Conservation (phyloP, 192 early-diverging fungal species). For the Coemansia sp. region DNA sequence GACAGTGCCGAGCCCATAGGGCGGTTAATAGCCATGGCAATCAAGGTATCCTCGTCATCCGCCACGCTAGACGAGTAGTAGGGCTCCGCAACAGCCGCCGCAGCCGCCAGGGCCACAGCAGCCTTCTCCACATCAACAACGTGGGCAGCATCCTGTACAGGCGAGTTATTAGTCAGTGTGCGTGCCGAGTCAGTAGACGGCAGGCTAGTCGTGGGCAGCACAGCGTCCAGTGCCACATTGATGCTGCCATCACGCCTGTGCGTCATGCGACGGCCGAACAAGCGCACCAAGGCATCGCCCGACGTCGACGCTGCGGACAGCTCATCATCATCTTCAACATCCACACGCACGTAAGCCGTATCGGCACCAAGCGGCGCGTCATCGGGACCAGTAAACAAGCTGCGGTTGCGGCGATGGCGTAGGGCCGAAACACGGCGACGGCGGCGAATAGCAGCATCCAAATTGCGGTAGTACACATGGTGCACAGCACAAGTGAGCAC, state of each 20-base stretch:
- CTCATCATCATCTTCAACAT: not conserved
- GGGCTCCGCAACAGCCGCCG: not conserved
- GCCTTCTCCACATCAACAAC: constrained; percentile 13
- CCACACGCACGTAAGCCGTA: not conserved
- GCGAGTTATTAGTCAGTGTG: constrained; percentile 15
- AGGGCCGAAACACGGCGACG: not conserved
- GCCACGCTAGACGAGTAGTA: not conserved
- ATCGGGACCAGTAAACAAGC: not conserved
- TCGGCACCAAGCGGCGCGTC: not conserved
- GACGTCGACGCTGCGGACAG: not conserved
- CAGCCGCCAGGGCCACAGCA: not conserved
- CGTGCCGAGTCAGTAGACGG: not conserved
- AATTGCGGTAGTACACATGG: constrained; percentile 53
- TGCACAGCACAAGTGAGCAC: constrained; percentile 57
- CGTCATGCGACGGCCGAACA: constrained; percentile 3
- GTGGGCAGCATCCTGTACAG: constrained; percentile 6
- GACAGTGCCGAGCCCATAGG: constrained; percentile 11
- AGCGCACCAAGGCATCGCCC: not conserved
- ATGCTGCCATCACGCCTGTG: not conserved
- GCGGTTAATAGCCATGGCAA: constrained; percentile 16
- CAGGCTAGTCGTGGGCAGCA: not conserved
- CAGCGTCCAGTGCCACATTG: constrained; percentile 3
- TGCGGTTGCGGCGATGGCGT: not conserved
- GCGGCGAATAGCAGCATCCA: constrained; percentile 37
- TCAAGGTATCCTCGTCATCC: not conserved